Base-by-base conservation (phyloP, 177 flowering plant genomes). In the Tripterygium wilfordii region DNA sequence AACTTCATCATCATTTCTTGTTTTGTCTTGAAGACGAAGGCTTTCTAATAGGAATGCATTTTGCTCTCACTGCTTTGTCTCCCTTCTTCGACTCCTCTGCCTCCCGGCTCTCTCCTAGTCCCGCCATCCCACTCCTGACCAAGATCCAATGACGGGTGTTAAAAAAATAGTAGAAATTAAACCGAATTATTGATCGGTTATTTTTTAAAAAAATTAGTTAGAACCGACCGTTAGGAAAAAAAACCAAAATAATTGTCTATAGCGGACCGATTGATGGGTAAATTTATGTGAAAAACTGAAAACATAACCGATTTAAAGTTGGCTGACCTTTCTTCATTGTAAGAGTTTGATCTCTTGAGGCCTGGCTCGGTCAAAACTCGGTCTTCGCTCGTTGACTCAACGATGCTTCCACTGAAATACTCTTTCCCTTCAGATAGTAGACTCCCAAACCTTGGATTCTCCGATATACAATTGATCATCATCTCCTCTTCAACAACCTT, bases 371-470 rank as follows among this genome's bases (percentile, higher is more conserved):
- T 46, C 0, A 33, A 36, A 21, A 40, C 73, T 21, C 72, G 63
- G 42, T 64, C 71, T 20, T 62, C 75, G 2, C 37, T 60, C 55
- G 72, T 71, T 0, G 80, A 36, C 68, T 86, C 94, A 1, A 87
- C 80, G 14, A 90, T 80, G 44, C 90, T 86, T 46, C 97, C 97
- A 48, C 97, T 90, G 56, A 86, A 90, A 31, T 80, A 90, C 71
- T 86, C 94, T 42, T 82, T 90, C 65, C 82, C 95, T 57, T 82
- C 83, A 2, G 82, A 50, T 36, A 74, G 86, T 32, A 67, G 53
- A 40, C 78, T 79, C 38, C 87, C 90, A 25, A 90, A 90, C 57
- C 97, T 50, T 8, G 95, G 94, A 47, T 86, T 90, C 67, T 84
- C 86, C 3, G 97, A 82, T 82, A 90, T 82, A 71, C 55, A 84